phyloP scores from a whole-genome alignment of 768 basidiomycete genomes.

The Auricularia auricula-judae region DNA sequence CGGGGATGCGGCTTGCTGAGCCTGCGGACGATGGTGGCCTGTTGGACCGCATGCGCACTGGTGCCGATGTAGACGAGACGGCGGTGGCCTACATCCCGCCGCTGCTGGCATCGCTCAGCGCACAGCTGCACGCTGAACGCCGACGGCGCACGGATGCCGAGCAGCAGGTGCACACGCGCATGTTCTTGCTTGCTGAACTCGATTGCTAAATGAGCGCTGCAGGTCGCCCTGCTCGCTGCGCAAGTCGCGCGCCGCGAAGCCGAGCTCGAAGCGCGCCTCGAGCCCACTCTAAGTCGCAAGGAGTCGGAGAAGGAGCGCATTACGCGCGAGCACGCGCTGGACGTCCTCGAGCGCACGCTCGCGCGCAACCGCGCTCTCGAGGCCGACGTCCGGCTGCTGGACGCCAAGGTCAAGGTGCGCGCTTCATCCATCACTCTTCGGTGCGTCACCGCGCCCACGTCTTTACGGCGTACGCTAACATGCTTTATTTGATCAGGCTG shows the following conservation, averaged over 20 bases:
- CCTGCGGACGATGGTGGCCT: background rate
- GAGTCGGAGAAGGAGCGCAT: background rate
- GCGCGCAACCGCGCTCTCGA: constrained; percentile 34
- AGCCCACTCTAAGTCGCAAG: constrained; percentile 2
- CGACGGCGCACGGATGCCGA: background rate
- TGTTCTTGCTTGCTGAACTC: no score
- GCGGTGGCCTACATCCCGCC: background rate
- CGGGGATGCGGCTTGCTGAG: background rate
- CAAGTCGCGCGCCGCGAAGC: constrained; percentile 47
- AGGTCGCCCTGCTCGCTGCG: constrained; percentile 35
- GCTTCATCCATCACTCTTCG: background rate
- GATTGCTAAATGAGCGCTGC: no score
- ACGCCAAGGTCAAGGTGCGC: background rate
- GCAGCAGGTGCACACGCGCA: background rate
- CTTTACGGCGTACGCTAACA: background rate
- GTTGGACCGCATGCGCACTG: background rate
- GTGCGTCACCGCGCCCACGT: background rate
- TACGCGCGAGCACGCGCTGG: constrained; percentile 26
- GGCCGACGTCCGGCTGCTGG: constrained; percentile 25
- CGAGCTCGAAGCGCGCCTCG: constrained; percentile 33
- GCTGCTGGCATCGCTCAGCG: background rate
- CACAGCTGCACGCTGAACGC: background rate
- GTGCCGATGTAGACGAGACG: background rate
- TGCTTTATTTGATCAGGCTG: background rate
- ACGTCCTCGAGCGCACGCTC: constrained; percentile 26